These are phyloP conservation scores for Phytophthora kernoviae DNA, from an alignment of 352 stramenopile genomes.

Conservation along the genomic window DNA sequence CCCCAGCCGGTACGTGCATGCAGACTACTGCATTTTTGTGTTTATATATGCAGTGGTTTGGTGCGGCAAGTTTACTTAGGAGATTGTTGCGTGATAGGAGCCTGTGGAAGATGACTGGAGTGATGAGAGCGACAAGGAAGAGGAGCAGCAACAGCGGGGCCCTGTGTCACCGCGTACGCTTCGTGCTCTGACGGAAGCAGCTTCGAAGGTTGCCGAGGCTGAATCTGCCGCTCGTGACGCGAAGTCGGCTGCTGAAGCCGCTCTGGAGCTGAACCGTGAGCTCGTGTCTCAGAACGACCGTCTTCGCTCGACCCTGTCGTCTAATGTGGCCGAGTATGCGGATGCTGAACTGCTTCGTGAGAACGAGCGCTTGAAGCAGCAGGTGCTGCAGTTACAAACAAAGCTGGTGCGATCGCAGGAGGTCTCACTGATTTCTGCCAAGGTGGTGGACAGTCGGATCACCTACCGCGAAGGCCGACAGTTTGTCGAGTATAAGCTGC, in stretches of 20 bases:
- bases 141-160: constrained; percentile 13
- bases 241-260: constrained; percentile 63
- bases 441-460: constrained; percentile 74
- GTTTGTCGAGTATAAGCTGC: constrained; percentile 80
- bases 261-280: constrained; percentile 65
- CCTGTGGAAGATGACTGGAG: constrained; percentile 85
- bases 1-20: constrained; percentile 56
- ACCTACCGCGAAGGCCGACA: constrained; percentile 70
- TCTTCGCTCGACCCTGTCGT: constrained; percentile 62
- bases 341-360: constrained; percentile 69
- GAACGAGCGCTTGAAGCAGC: constrained; percentile 74
- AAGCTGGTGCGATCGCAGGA: constrained; percentile 72
- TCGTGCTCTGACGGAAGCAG: constrained; percentile 68
- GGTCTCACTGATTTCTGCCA: constrained; percentile 67
- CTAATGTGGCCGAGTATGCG: constrained; percentile 72
- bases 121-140: constrained; percentile 71
- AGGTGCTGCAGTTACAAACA: constrained; percentile 71
- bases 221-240: constrained; percentile 74
- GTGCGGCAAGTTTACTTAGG: constrained; percentile 49
- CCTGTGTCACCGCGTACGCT: constrained; percentile 68
- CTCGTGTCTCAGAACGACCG: constrained; percentile 69
- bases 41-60: not conserved
- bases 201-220: constrained; percentile 75
- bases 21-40: not conserved
- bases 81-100: constrained; percentile 67